Evolutionary conservation across 208 protist genomes (phyloP).

Genomic region (Trypanosoma melophagium): DNA sequence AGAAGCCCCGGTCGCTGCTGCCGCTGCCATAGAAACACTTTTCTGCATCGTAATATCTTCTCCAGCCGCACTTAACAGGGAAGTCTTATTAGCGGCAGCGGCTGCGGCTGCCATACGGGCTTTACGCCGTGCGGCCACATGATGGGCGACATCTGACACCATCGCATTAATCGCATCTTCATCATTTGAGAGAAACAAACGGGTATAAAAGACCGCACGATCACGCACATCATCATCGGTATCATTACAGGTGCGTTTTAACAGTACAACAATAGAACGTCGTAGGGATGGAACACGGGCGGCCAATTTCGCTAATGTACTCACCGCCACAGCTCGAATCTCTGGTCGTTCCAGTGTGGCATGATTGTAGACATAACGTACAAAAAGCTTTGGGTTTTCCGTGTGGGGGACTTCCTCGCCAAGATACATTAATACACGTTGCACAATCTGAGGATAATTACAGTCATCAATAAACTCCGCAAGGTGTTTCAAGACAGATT

Average conservation of each 20-base stretch:
- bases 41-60: conserved; percentile 19
- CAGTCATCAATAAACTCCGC: conserved; percentile 99
- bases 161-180: conserved; percentile 55
- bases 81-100: conserved; percentile 7
- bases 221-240: conserved; percentile 99
- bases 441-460: conserved; percentile 95
- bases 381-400: conserved; percentile 81
- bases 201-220: conserved; percentile 93
- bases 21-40: not conserved
- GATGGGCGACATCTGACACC: conserved; percentile 70
- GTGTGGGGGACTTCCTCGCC: conserved; percentile 94
- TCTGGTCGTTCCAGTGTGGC: conserved; percentile 92
- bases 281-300: conserved; percentile 84
- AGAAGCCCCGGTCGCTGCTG: not conserved
- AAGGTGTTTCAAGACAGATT: conserved; percentile 91
- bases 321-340: conserved; percentile 95
- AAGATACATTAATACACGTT: conserved; percentile 95
- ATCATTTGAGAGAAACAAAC: conserved; percentile 83
- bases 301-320: conserved; percentile 97
- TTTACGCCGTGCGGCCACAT: conserved; percentile 43
- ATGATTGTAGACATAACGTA: conserved; percentile 98
- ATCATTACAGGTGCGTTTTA: conserved; percentile 93
- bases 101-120: conserved; percentile 10
- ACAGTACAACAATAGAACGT: conserved; percentile 83
- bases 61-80: conserved; percentile 15